Conservation (phyloP, 1,139 yeast genomes). For the Candida labiduridarum region DNA sequence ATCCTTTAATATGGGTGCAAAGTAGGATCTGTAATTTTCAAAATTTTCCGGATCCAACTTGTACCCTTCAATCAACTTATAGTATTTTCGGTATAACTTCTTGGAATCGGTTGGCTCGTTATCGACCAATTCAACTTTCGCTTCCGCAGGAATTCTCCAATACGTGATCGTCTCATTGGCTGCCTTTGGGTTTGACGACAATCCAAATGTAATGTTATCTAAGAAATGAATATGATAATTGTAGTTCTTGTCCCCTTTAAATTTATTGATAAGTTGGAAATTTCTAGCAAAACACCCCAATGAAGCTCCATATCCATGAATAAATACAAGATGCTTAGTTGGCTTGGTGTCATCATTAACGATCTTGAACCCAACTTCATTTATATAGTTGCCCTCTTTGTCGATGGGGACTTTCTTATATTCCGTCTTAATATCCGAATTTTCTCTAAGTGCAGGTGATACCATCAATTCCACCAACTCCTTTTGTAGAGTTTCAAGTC, state of each 20-base stretch:
- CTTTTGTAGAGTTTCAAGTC: conserved; percentile 35
- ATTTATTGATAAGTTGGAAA: conserved; percentile 50
- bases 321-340: conserved; percentile 56
- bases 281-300: conserved; percentile 84
- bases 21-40: conserved; percentile 34
- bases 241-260: conserved; percentile 37
- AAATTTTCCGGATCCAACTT: conserved; percentile 31
- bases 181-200: conserved; percentile 66
- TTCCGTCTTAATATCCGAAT: conserved; percentile 23
- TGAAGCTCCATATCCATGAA: conserved; percentile 95
- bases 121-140: conserved; percentile 34
- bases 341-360: conserved; percentile 27
- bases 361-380: conserved; percentile 39
- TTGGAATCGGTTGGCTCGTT: conserved; percentile 30
- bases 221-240: conserved; percentile 65
- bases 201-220: conserved; percentile 85
- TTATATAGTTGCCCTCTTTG: conserved; percentile 30
- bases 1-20: conserved; percentile 43
- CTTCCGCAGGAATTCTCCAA: conserved; percentile 29
- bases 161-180: conserved; percentile 17
- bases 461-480: conserved; percentile 41
- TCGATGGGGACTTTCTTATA: conserved; percentile 30
- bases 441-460: conserved; percentile 24
- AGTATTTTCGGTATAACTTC: conserved; percentile 42
- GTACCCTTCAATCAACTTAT: conserved; percentile 42